Evolutionary conservation across 1,139 yeast species (phyloP).

Genomic region (Saccharomyces uvarum): DNA sequence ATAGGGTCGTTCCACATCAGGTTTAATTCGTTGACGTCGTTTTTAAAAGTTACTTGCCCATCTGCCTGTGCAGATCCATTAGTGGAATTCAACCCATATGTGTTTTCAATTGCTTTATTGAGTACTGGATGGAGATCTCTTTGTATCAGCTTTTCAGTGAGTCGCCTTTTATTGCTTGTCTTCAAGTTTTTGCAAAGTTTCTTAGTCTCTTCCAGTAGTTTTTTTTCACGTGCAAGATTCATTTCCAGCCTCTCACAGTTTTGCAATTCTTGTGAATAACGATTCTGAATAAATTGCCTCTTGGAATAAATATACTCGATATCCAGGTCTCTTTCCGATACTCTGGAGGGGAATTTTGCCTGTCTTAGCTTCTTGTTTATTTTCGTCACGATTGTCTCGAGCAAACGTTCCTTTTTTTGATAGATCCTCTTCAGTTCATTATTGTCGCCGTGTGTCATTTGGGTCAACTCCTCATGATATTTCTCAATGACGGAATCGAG

Average conservation of each 20-base stretch:
- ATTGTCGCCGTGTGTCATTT: constrained; percentile 11
- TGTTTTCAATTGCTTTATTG: constrained; percentile 23
- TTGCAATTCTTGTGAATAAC: constrained; percentile 21
- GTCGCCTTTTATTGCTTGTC: constrained; percentile 11
- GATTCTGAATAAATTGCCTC: constrained; percentile 24
- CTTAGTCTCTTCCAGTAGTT: constrained; percentile 16
- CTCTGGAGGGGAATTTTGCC: constrained; percentile 23
- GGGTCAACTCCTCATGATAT: constrained; percentile 16
- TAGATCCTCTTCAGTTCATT: constrained; percentile 14
- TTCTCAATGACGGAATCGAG: constrained; percentile 19
- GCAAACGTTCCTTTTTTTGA: constrained; percentile 17
- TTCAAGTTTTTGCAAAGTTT: constrained; percentile 10
- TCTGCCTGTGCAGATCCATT: background rate
- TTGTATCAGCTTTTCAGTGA: constrained; percentile 18
- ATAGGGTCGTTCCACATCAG: constrained; percentile 5
- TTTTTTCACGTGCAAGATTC: constrained; percentile 18
- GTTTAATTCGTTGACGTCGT: constrained; percentile 15
- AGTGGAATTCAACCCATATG: constrained; percentile 17
- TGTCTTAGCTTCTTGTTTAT: constrained; percentile 18
- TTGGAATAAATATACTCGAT: constrained; percentile 29
- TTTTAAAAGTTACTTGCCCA: constrained; percentile 7
- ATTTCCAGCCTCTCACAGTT: constrained; percentile 22
- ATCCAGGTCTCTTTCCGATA: constrained; percentile 25
- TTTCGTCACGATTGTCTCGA: constrained; percentile 21
- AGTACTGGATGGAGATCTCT: constrained; percentile 25